Evolutionary conservation across 768 basidiomycete species (phyloP).

Genomic region (Mycena epipterygia): DNA sequence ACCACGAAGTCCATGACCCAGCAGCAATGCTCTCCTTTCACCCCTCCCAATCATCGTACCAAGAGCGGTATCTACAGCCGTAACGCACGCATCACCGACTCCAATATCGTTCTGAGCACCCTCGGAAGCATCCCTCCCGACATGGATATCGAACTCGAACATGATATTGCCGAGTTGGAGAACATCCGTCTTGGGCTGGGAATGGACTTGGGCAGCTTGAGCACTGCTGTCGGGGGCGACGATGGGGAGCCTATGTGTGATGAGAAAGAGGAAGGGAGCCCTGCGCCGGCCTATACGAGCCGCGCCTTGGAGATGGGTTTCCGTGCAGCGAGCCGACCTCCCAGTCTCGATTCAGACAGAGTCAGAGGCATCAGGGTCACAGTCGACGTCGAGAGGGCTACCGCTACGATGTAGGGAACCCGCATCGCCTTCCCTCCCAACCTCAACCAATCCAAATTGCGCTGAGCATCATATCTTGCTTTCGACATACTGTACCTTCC

Average conservation of each 20-base stretch:
- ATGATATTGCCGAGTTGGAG: constrained; percentile 69
- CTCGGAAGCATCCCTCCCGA: constrained; percentile 71
- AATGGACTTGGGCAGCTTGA: constrained; percentile 64
- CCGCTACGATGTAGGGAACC: constrained; percentile 57
- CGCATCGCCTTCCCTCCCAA: constrained; percentile 12
- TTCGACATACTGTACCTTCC: constrained; percentile 23
- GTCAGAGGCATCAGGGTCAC: constrained; percentile 62
- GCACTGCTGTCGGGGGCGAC: constrained; percentile 65
- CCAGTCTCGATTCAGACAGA: constrained; percentile 48
- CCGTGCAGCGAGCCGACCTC: constrained; percentile 42
- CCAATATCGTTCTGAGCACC: constrained; percentile 74
- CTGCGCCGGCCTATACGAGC: constrained; percentile 64
- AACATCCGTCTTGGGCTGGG: constrained; percentile 69
- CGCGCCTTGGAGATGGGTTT: constrained; percentile 65
- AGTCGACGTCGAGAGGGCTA: constrained; percentile 74
- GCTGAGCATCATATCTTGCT: constrained; percentile 21
- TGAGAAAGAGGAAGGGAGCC: constrained; percentile 60
- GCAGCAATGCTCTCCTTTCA: constrained; percentile 66
- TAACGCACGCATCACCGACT: constrained; percentile 68
- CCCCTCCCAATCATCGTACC: constrained; percentile 61
- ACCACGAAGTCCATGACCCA: constrained; percentile 73
- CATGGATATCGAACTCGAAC: constrained; percentile 65
- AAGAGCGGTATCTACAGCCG: constrained; percentile 55
- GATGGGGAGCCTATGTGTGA: constrained; percentile 61
- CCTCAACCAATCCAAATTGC: constrained; percentile 8